Evolutionary conservation across 805 yeast genomes (phyloP).

Genomic region (Lipomyces oligophaga): DNA sequence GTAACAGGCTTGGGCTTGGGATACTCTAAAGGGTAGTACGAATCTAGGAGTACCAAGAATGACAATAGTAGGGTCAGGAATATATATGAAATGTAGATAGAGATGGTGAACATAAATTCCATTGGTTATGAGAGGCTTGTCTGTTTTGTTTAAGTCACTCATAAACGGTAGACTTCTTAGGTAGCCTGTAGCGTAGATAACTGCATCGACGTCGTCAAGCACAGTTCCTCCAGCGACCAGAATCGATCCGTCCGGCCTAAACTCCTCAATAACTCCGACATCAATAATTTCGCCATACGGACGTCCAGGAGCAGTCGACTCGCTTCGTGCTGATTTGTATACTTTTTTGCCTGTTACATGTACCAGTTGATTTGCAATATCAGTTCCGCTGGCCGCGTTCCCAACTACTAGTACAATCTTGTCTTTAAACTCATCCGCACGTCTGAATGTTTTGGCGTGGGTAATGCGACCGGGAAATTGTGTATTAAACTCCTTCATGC

Average conservation of each 20-base stretch:
- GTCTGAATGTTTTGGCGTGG: constrained; percentile 58
- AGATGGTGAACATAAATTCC: constrained; percentile 51
- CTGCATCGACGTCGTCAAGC: constrained; percentile 41
- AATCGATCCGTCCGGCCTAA: constrained; percentile 43
- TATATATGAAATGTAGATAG: constrained; percentile 58
- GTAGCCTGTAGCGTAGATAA: constrained; percentile 47
- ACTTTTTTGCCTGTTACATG: constrained; percentile 42
- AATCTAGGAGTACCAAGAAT: constrained; percentile 60
- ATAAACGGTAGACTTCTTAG: constrained; percentile 62
- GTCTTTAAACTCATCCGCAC: constrained; percentile 44
- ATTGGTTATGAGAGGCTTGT: constrained; percentile 42
- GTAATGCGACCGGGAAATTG: constrained; percentile 46
- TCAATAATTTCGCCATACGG: constrained; percentile 40
- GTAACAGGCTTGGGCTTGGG: constrained; percentile 52
- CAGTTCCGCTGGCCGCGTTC: constrained; percentile 73
- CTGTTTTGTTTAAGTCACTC: constrained; percentile 33
- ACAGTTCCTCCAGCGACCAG: constrained; percentile 49
- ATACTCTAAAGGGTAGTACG: constrained; percentile 58
- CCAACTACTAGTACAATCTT: constrained; percentile 64
- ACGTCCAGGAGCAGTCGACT: constrained; percentile 22
- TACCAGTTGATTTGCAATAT: constrained; percentile 61
- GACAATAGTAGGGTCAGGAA: constrained; percentile 59
- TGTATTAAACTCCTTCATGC: constrained; percentile 48
- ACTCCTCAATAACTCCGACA: constrained; percentile 43
- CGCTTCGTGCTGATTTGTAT: constrained; percentile 50